phyloP scores from a whole-genome alignment of 2,329 filamentous ascomycete genomes.

The Ophiostoma quercus region DNA sequence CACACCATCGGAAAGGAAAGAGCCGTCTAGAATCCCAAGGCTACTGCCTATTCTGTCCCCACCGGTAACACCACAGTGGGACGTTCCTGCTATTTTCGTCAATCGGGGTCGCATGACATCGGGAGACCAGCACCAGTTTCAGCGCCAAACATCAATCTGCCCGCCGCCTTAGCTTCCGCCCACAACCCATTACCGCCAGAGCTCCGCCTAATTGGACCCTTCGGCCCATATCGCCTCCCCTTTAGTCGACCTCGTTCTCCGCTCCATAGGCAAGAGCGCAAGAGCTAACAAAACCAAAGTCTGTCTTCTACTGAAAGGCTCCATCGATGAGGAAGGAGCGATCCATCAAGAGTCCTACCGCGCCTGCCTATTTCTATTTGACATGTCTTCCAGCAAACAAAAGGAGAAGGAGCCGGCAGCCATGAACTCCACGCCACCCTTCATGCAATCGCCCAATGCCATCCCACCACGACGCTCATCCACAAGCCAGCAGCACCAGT shows the following conservation, averaged over 20 bases:
- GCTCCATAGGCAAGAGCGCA: background rate
- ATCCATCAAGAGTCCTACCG: slow-evolving; percentile 10
- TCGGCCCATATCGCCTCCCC: slow-evolving; percentile 1
- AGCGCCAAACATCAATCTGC: slow-evolving; percentile 10
- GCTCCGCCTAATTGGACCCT: slow-evolving; percentile 11
- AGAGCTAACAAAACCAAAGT: background rate
- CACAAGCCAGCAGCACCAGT: slow-evolving; percentile 42
- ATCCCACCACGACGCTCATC: slow-evolving; percentile 73
- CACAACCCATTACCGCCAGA: background rate
- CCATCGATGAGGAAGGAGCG: slow-evolving; percentile 4
- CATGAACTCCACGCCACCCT: slow-evolving; percentile 29
- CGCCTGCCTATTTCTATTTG: background rate
- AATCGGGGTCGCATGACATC: slow-evolving; percentile 22
- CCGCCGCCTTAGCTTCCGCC: slow-evolving; percentile 15
- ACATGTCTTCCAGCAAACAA: slow-evolving; percentile 21
- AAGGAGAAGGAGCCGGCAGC: slow-evolving; percentile 28
- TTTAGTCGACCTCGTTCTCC: background rate
- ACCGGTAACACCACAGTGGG: slow-evolving; percentile 19
- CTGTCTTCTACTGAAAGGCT: background rate
- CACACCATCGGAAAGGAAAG: slow-evolving; percentile 8
- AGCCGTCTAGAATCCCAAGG: background rate
- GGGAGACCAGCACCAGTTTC: slow-evolving; percentile 13
- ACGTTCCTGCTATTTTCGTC: slow-evolving; percentile 19
- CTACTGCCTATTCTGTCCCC: slow-evolving; percentile 15
- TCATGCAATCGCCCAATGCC: slow-evolving; percentile 53